Evolutionary conservation across 139 green algal species (phyloP).

Genomic region (Chlorella vulgaris): DNA sequence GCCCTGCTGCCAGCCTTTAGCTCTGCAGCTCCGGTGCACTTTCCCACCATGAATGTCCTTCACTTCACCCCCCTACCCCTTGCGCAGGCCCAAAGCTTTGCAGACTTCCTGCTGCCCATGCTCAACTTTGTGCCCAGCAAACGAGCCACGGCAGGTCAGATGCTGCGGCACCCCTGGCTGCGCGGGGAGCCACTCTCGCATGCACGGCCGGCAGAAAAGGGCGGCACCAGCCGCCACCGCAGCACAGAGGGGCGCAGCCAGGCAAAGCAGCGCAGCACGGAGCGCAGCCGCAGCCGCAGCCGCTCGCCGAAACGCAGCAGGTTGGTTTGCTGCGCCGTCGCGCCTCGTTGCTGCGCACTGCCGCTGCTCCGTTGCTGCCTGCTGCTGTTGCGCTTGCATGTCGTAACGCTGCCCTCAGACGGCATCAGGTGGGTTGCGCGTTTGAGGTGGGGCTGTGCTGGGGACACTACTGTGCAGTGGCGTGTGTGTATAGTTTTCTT

Average conservation of each 20-base stretch:
- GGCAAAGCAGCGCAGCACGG: slow-evolving; percentile 23
- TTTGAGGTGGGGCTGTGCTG: neutral
- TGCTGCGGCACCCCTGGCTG: slow-evolving; percentile 93
- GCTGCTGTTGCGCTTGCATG: neutral
- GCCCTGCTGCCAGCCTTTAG: neutral
- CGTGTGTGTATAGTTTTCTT: too few species aligned
- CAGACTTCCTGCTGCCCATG: slow-evolving; percentile 92
- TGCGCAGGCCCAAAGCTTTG: slow-evolving; percentile 72
- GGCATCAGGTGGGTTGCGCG: neutral
- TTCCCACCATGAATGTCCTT: too few species aligned
- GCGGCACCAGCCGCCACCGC: neutral
- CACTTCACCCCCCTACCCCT: too few species aligned
- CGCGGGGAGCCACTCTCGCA: slow-evolving; percentile 23
- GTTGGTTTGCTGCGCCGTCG: too few species aligned
- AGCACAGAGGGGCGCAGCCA: slow-evolving; percentile 1
- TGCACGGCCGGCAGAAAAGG: too few species aligned
- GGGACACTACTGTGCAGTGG: too few species aligned
- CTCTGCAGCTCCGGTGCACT: neutral
- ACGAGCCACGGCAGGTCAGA: slow-evolving; percentile 85
- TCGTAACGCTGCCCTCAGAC: too few species aligned
- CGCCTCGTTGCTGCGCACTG: neutral
- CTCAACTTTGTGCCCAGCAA: slow-evolving; percentile 87
- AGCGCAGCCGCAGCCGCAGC: slow-evolving; percentile 30
- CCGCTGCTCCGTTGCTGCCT: neutral
- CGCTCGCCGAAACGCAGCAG: slow-evolving; percentile 30